Evolutionary conservation across 495 filamentous ascomycete genomes (phyloP).

Genomic region (Oidiodendron maius): DNA sequence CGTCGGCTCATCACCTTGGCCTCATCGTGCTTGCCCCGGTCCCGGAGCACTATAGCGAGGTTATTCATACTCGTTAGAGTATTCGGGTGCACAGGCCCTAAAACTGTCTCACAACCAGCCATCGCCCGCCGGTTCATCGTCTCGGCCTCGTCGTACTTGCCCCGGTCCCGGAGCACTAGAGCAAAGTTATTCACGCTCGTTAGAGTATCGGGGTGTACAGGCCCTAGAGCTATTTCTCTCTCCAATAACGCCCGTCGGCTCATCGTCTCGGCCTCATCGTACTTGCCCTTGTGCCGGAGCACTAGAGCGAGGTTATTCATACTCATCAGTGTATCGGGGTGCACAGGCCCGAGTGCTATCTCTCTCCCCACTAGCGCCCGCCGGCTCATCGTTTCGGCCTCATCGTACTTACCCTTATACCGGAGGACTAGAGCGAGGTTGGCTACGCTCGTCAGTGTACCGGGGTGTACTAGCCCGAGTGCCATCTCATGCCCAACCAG

Average conservation of each 20-base stretch:
- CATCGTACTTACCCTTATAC: constrained; percentile 24
- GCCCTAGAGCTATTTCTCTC: too few species aligned
- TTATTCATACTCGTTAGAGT: neutral
- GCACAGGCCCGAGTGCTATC: constrained; percentile 19
- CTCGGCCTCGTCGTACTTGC: neutral
- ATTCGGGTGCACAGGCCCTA: constrained; percentile 22
- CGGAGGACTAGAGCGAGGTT: constrained; percentile 21
- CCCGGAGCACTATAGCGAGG: neutral
- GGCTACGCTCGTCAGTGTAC: constrained; percentile 20
- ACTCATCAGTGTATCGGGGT: too few species aligned
- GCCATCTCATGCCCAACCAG: constrained; percentile 7
- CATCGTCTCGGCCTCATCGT: too few species aligned
- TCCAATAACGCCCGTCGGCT: too few species aligned
- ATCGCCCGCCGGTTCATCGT: neutral
- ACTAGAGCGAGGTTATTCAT: too few species aligned
- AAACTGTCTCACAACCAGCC: constrained; percentile 14
- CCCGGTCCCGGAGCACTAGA: too few species aligned
- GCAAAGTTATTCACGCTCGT: too few species aligned
- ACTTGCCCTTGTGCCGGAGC: too few species aligned
- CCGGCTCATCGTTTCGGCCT: constrained; percentile 21
- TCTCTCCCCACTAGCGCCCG: neutral
- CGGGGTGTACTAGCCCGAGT: constrained; percentile 23
- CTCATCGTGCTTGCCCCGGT: neutral
- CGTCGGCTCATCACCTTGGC: constrained; percentile 4
- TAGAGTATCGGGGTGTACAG: too few species aligned